Percentiles rank a stretch among this genome's conserved stretches.
Conservation (phyloP, 2,329 filamentous ascomycete genomes). For the Furcasterigmium furcatum region DNA sequence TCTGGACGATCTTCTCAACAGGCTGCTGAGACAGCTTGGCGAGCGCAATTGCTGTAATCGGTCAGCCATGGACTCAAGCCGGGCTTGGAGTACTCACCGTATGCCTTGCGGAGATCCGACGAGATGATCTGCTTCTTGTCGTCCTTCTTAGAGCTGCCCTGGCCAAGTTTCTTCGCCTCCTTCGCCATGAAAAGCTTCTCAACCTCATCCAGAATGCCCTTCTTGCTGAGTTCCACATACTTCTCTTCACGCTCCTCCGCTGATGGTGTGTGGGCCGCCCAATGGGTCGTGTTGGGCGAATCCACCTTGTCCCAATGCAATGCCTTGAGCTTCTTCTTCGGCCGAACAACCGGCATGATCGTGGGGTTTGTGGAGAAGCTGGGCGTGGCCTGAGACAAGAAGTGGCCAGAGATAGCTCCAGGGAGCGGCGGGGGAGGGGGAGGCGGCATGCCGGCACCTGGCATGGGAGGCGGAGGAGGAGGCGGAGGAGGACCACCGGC, state of each 20-base stretch:
- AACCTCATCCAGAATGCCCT: conserved; percentile 95
- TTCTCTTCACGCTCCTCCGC: conserved; percentile 90
- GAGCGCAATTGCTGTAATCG: conserved; percentile 72
- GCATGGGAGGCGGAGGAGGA: conserved; percentile 35
- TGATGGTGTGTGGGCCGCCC: conserved; percentile 85
- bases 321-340: conserved; percentile 99
- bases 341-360: conserved; percentile 75
- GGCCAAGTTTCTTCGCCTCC: conserved; percentile 85
- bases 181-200: conserved; percentile 97
- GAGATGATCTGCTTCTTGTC: conserved; percentile 98
- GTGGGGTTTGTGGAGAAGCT: conserved; percentile 50
- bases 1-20: conserved; percentile 81
- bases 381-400: conserved; percentile 62
- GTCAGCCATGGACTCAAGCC: background rate
- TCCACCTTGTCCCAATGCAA: conserved; percentile 99
- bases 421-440: conserved; percentile 64
- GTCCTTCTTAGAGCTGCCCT: conserved; percentile 68
- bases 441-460: conserved; percentile 38
- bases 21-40: conserved; percentile 86
- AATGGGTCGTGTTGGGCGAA: conserved; percentile 84
- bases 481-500: conserved; percentile 29
- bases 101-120: conserved; percentile 82
- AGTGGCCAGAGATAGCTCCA: conserved; percentile 71
- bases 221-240: conserved; percentile 87
- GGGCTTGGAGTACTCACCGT: conserved; percentile 51